phyloP scores from a whole-genome alignment of 371 early-diverging fungal species.

The Lichtheimia corymbifera region DNA sequence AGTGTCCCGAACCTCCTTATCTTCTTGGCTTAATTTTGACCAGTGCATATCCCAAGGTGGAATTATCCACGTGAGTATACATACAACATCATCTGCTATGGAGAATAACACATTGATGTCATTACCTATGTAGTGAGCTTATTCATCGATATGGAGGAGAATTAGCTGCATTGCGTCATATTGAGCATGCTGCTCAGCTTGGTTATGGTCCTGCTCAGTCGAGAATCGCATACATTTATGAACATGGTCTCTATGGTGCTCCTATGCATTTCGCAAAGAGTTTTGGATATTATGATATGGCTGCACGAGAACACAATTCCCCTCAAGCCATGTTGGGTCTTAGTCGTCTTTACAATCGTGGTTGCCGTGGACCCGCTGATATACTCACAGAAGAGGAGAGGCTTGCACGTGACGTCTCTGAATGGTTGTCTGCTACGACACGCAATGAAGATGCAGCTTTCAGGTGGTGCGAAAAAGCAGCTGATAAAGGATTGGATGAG shows the following conservation, averaged over 20 bases:
- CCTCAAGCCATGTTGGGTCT: conserved; percentile 35
- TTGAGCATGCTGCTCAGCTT: conserved; percentile 37
- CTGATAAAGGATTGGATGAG: conserved; percentile 30
- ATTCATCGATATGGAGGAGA: conserved; percentile 27
- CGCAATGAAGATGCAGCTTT: conserved; percentile 53
- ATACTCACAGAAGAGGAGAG: conserved; percentile 18
- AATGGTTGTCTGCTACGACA: conserved; percentile 26
- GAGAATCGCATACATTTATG: conserved; percentile 28
- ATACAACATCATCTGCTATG: not conserved
- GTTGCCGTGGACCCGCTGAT: conserved; percentile 34
- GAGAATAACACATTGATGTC: not conserved
- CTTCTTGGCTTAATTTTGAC: conserved; percentile 34
- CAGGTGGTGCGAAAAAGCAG: conserved; percentile 45
- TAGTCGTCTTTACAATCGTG: conserved; percentile 35
- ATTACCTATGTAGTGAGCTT: conserved; percentile 7
- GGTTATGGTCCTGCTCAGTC: conserved; percentile 32
- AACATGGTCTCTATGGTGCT: conserved; percentile 29
- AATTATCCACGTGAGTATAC: conserved; percentile 37
- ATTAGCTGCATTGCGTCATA: conserved; percentile 28
- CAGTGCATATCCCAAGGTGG: conserved; percentile 31
- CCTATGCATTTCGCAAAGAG: conserved; percentile 28
- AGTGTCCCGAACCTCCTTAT: conserved; percentile 40
- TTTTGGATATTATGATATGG: conserved; percentile 28
- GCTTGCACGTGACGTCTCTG: conserved; percentile 36
- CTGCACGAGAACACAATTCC: conserved; percentile 16